A percentile compares a stretch with the other conserved stretches of the same genome.
phyloP scores from a whole-genome alignment of 805 yeast species.

The Lipomyces starkeyi region DNA sequence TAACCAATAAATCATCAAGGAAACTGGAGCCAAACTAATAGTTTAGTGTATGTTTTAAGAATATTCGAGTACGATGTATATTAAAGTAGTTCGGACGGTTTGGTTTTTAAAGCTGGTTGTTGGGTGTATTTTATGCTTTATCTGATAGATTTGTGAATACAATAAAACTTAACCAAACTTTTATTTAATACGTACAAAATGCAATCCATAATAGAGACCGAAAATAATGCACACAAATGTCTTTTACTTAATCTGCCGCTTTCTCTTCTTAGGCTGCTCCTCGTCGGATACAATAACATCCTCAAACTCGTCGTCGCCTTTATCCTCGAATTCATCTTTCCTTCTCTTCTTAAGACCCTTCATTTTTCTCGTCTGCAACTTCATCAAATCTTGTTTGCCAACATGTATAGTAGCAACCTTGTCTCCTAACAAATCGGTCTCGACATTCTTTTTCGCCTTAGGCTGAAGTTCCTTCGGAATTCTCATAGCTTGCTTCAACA shows the following conservation, averaged over 20 bases:
- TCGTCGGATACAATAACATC: slow-evolving; percentile 31
- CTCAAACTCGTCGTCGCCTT: slow-evolving; percentile 46
- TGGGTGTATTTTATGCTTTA: background rate
- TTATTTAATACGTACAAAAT: background rate
- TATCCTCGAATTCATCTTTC: slow-evolving; percentile 52
- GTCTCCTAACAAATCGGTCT: slow-evolving; percentile 89
- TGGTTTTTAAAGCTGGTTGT: background rate
- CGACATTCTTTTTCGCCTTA: slow-evolving; percentile 85
- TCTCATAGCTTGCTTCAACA: slow-evolving; percentile 86
- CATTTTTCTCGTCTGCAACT: slow-evolving; percentile 96
- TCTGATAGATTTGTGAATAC: background rate
- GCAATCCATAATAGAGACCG: background rate
- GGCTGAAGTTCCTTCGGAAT: slow-evolving; percentile 81
- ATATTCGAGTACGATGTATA: background rate
- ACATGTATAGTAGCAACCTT: slow-evolving; percentile 95
- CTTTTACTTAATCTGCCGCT: slow-evolving; percentile 3
- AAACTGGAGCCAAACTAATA: background rate
- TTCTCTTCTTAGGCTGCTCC: slow-evolving; percentile 26
- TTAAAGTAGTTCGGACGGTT: background rate
- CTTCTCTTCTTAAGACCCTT: slow-evolving; percentile 89
- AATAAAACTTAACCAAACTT: background rate
- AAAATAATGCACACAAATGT: background rate
- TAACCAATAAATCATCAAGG: slow-evolving; percentile 57
- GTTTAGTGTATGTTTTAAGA: background rate
- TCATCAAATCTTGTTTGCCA: slow-evolving; percentile 90